A percentile compares a stretch with the other conserved stretches of the same genome.
These are phyloP conservation scores for Diaporthe nobilis DNA, from an alignment of 2,329 filamentous ascomycete species.

Conservation along the genomic window DNA sequence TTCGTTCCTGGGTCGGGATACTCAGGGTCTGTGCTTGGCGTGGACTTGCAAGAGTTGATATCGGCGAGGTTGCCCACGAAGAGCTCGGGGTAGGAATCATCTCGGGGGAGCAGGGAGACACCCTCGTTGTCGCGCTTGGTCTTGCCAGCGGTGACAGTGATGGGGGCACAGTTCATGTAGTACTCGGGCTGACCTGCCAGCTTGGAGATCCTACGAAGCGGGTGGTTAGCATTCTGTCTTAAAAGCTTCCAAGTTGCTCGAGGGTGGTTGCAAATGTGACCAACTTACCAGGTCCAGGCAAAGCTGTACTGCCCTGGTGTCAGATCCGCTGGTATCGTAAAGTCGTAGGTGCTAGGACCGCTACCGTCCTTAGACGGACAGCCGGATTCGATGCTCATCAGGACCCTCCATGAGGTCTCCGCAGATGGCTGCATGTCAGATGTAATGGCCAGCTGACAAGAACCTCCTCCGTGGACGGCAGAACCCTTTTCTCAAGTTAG, in stretches of 20 bases:
- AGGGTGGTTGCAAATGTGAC: conserved; percentile 56
- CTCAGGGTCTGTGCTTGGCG: conserved; percentile 40
- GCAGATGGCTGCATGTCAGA: conserved; percentile 79
- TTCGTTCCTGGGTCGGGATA: conserved; percentile 47
- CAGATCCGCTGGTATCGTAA: conserved; percentile 79
- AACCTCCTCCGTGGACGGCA: conserved; percentile 92
- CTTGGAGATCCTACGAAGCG: conserved; percentile 63
- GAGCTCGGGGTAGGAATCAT: conserved; percentile 56
- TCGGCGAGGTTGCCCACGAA: conserved; percentile 43
- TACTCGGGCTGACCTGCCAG: conserved; percentile 92
- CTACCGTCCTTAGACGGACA: conserved; percentile 75
- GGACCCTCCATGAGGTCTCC: conserved; percentile 85
- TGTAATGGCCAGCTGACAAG: conserved; percentile 90
- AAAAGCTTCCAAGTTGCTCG: too few species aligned
- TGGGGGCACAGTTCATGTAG: conserved; percentile 95
- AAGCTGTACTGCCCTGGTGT: conserved; percentile 83
- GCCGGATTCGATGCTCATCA: conserved; percentile 88
- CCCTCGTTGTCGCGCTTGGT: conserved; percentile 63
- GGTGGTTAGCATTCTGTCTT: background rate
- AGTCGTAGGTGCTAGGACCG: conserved; percentile 75
- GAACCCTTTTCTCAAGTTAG: conserved; percentile 25
- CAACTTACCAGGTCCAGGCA: conserved; percentile 84
- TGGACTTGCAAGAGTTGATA: conserved; percentile 41
- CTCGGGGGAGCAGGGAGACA: conserved; percentile 7
- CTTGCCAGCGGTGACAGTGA: conserved; percentile 71